A percentile compares a stretch with the other conserved stretches of the same genome.
Evolutionary conservation across 352 stramenopile genomes (phyloP).

Genomic region (Vaucheria bursata): DNA sequence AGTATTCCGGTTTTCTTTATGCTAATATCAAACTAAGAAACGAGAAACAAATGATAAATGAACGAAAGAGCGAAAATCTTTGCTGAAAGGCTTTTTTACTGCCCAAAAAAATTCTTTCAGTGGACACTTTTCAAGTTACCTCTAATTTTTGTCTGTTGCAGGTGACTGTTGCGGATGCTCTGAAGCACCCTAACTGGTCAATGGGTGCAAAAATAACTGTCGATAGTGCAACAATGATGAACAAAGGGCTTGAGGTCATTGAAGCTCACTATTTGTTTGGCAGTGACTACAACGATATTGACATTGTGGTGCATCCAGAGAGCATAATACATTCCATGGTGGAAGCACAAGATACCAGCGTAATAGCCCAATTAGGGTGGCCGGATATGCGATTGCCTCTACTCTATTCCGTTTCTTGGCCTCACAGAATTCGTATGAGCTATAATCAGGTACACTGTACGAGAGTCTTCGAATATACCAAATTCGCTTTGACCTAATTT

Average conservation of each 20-base stretch:
- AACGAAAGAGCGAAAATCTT: too few species aligned
- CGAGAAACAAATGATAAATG: too few species aligned
- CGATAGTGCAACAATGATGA: conserved; percentile 75
- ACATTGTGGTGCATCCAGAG: conserved; percentile 60
- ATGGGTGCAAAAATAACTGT: conserved; percentile 78
- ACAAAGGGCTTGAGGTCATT: conserved; percentile 71
- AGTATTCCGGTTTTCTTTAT: too few species aligned
- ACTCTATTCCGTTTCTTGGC: conserved; percentile 71
- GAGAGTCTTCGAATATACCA: too few species aligned
- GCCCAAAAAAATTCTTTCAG: too few species aligned
- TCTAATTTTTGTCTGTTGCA: too few species aligned
- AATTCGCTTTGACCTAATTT: too few species aligned
- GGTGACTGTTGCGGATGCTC: conserved; percentile 49
- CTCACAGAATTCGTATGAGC: conserved; percentile 64
- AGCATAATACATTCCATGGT: conserved; percentile 71
- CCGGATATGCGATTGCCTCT: conserved; percentile 71
- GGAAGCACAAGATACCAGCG: conserved; percentile 69
- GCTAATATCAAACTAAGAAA: too few species aligned
- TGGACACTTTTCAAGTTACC: too few species aligned
- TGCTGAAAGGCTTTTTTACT: too few species aligned
- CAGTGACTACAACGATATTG: conserved; percentile 59
- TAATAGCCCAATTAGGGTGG: conserved; percentile 69
- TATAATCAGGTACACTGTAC: conserved; percentile 53
- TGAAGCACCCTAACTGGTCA: conserved; percentile 62
- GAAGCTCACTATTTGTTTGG: conserved; percentile 75